These are phyloP conservation scores for Phytophthora ramorum DNA, from an alignment of 352 stramenopile species.

Conservation along the genomic window DNA sequence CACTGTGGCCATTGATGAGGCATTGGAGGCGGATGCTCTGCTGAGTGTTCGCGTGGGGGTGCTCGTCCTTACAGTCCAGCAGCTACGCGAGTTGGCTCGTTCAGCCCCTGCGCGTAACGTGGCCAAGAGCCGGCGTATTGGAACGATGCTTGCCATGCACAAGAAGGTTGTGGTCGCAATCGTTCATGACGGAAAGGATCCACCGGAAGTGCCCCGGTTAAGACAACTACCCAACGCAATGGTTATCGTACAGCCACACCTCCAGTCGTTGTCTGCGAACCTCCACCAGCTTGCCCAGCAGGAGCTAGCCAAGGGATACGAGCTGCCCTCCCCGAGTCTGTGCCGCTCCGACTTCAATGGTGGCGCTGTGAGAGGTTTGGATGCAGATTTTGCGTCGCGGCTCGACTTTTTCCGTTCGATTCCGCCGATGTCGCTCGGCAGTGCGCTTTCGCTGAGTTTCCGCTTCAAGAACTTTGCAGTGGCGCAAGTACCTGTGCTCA, in stretches of 20 bases:
- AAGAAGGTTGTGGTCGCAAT: slow-evolving; percentile 64
- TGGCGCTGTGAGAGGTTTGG: slow-evolving; percentile 28
- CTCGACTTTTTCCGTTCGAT: slow-evolving; percentile 70
- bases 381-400: slow-evolving; percentile 58
- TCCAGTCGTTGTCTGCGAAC: slow-evolving; percentile 27
- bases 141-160: slow-evolving; percentile 46
- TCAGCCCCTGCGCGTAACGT: slow-evolving; percentile 32
- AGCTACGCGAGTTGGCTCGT: slow-evolving; percentile 32
- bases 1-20: slow-evolving; percentile 45
- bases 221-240: slow-evolving; percentile 36
- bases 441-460: slow-evolving; percentile 77
- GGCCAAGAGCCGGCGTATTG: slow-evolving; percentile 38
- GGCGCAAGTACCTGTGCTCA: slow-evolving; percentile 68
- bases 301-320: slow-evolving; percentile 47
- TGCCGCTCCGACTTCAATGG: slow-evolving; percentile 13
- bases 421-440: slow-evolving; percentile 57
- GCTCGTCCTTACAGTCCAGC: slow-evolving; percentile 26
- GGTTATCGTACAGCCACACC: slow-evolving; percentile 25
- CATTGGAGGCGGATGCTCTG: slow-evolving; percentile 55
- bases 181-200: slow-evolving; percentile 21
- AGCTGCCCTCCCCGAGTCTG: slow-evolving; percentile 36
- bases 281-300: slow-evolving; percentile 39
- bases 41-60: slow-evolving; percentile 49
- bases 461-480: slow-evolving; percentile 76
- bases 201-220: slow-evolving; percentile 28